These are phyloP conservation scores for Kazachstania sp. DNA, from an alignment of 1,139 yeast species.

Conservation along the genomic window DNA sequence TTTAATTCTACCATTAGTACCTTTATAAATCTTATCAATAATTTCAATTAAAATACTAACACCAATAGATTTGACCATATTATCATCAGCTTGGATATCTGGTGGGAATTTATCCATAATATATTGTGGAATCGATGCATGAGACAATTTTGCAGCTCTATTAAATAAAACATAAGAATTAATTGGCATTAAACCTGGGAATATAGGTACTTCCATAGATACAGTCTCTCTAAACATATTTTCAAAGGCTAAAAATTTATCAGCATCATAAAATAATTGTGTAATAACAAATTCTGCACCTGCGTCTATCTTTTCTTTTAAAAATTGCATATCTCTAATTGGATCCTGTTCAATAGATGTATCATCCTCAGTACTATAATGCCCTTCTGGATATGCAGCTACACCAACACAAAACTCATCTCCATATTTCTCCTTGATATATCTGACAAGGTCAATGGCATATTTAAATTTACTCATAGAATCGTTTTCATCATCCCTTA, in stretches of 20 bases:
- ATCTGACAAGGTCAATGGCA: conserved; percentile 77
- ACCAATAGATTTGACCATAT: conserved; percentile 78
- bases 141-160: conserved; percentile 83
- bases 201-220: conserved; percentile 45
- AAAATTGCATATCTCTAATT: conserved; percentile 56
- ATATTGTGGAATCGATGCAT: conserved; percentile 68
- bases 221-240: conserved; percentile 33
- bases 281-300: conserved; percentile 94
- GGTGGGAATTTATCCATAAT: conserved; percentile 46
- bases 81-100: conserved; percentile 68
- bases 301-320: conserved; percentile 78
- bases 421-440: conserved; percentile 61
- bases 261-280: conserved; percentile 69
- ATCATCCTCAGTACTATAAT: conserved; percentile 57
- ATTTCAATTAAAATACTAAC: conserved; percentile 63
- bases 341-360: conserved; percentile 58
- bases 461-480: conserved; percentile 46
- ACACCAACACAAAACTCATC: conserved; percentile 81
- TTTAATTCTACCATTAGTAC: conserved; percentile 48
- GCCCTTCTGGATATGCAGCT: conserved; percentile 96
- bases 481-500: conserved; percentile 28
- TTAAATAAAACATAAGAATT: conserved; percentile 79
- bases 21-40: conserved; percentile 45
- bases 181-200: conserved; percentile 97
- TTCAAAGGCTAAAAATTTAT: conserved; percentile 48